Conservation (phyloP, 768 basidiomycete species). For the Gelatoporia subvermispora region DNA sequence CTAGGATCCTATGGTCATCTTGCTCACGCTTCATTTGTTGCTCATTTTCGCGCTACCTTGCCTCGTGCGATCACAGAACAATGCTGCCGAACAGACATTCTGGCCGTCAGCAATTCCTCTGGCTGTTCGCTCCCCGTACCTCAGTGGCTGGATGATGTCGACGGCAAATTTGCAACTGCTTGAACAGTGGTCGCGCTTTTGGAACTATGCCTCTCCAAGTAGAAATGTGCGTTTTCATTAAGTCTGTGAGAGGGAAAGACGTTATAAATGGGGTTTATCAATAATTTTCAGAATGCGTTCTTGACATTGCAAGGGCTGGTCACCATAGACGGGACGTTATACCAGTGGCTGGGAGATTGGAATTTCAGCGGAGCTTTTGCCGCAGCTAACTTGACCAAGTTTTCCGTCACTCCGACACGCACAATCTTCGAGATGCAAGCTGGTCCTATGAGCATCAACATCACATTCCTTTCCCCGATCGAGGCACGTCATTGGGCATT, state of each 20-base stretch:
- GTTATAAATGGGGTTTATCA: background rate
- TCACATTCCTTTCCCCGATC: constrained; percentile 35
- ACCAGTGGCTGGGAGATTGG: constrained; percentile 13
- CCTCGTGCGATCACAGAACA: background rate
- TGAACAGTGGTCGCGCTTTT: constrained; percentile 15
- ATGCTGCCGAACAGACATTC: constrained; percentile 2
- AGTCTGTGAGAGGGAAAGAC: background rate
- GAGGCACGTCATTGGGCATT: constrained; percentile 22
- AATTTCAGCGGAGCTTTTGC: background rate
- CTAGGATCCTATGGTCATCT: no score
- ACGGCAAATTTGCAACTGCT: constrained; percentile 2
- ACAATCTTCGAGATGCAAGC: constrained; percentile 28
- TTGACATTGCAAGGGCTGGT: constrained; percentile 16
- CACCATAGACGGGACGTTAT: constrained; percentile 13
- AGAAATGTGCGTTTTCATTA: background rate
- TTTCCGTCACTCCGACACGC: constrained; percentile 31
- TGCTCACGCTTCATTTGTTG: no score
- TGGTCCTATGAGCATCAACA: constrained; percentile 31
- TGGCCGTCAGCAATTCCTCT: constrained; percentile 21
- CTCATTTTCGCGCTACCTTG: no score
- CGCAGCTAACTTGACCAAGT: constrained; percentile 15
- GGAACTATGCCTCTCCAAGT: constrained; percentile 8
- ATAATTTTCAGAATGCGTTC: background rate
- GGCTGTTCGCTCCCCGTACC: constrained; percentile 22
- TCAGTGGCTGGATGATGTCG: constrained; percentile 15